Evolutionary conservation across 208 protist genomes (phyloP).

Genomic region (Trypanosoma rangeli): DNA sequence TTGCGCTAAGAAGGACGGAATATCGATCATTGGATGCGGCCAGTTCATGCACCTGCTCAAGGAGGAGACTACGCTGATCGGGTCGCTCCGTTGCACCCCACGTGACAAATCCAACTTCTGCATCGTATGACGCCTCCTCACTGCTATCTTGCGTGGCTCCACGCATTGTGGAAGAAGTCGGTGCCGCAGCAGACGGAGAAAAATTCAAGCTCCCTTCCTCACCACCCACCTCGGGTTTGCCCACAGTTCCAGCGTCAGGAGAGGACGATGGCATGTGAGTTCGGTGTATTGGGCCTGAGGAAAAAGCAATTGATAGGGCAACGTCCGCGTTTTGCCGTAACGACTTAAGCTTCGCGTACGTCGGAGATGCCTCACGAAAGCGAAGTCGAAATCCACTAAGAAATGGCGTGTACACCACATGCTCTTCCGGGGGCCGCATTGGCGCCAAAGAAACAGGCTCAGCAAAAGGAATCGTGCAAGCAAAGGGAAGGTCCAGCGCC

Average conservation of each 20-base stretch:
- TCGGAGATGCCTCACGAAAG: conserved; percentile 59
- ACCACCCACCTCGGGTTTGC: background rate
- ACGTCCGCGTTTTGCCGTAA: conserved; percentile 36
- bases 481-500: conserved; percentile 76
- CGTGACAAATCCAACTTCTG: conserved; percentile 49
- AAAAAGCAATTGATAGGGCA: background rate
- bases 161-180: background rate
- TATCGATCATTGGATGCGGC: conserved; percentile 58
- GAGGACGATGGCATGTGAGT: background rate
- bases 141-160: background rate
- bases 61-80: conserved; percentile 73
- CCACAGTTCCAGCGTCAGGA: background rate
- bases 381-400: conserved; percentile 83
- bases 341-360: conserved; percentile 46
- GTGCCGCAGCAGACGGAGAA: background rate
- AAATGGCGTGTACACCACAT: conserved; percentile 78
- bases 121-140: conserved; percentile 20
- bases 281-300: background rate
- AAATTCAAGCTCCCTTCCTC: background rate
- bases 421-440: conserved; percentile 63
- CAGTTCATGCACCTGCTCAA: conserved; percentile 75
- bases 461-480: conserved; percentile 59
- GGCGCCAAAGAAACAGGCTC: conserved; percentile 51
- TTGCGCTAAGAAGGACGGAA: conserved; percentile 58
- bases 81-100: conserved; percentile 79